Base-by-base conservation (phyloP, 148 eudicot genomes). In the Vaccinium vitisidaea region DNA sequence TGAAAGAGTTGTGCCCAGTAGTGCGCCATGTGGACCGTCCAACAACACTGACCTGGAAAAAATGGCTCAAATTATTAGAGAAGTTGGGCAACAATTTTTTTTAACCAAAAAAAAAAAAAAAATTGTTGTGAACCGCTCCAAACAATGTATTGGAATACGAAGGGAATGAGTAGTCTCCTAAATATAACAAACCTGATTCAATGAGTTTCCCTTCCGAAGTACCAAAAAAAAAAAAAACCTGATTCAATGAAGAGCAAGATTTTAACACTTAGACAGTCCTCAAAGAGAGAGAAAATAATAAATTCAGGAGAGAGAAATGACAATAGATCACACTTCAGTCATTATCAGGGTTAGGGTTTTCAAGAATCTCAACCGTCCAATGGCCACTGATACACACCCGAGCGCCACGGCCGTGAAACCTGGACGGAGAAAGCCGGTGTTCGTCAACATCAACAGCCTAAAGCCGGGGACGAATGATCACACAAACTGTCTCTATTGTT, bases 401-500 rank as follows among this genome's bases (percentile, higher is more conserved):
- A 76, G 74, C 61, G 27, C 43, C 25, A 53, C 75, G 13, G 76
- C 65, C 0, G 86, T 76, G 39, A 88, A 82, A 30, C 88, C 89
- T 1, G 78, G 59, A 15, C 55, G 85, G 83, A 86, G 92, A 36
- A 92, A 92, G 56, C 92, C 92, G 0, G 89, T 88, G 16, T 92
- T 92, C 80, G 80, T 77, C 8, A 91, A 91, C 79, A 88, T 90
- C 19, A 87, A 87, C 43, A 80, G 85, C 56, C 85, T 92, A 27
- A 87, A 83, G 58, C 93, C 92, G 0, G 93, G 90, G 0, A 84
- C 91, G 2, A 50, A 71, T n/a, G 90, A 90, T 58, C 88, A 88
- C 46, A 89, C 46, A 43, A 5, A 4, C 46, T 43, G 46, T 43
- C 46, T 43, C 5, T 43, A 43, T 43, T 5, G 46, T 43, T 36